Percentiles rank a stretch among this genome's conserved stretches.
phyloP scores from a whole-genome alignment of 176 grass and related monocot genomes.

The Hsuehochloa calcarea region DNA sequence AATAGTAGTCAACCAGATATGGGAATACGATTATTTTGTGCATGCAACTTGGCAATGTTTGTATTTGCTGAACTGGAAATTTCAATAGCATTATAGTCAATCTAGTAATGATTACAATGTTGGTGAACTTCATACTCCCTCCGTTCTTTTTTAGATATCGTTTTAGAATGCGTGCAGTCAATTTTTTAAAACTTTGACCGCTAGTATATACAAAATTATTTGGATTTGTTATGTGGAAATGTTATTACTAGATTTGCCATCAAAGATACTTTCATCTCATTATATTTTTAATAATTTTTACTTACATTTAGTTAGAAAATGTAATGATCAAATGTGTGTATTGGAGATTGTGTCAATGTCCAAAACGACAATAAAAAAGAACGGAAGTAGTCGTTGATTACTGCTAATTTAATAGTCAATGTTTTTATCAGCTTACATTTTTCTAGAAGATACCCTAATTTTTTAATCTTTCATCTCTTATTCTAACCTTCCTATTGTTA shows the following conservation, averaged over 20 bases:
- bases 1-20: neutral
- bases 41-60: neutral
- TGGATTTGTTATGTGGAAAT: too few relatives aligned
- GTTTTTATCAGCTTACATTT: neutral
- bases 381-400: neutral
- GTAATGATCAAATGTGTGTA: too few relatives aligned
- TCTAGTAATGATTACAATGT: neutral
- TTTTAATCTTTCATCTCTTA: neutral
- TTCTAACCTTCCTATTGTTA: neutral
- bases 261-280: too few relatives aligned
- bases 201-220: too few relatives aligned
- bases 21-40: neutral
- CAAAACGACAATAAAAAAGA: too few relatives aligned
- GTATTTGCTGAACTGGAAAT: neutral
- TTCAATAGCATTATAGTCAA: neutral
- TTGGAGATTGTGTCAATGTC: too few relatives aligned
- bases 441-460: neutral
- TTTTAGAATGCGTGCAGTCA: too few relatives aligned
- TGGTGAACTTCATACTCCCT: neutral
- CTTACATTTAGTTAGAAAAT: too few relatives aligned
- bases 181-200: too few relatives aligned
- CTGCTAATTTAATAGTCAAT: neutral
- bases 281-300: too few relatives aligned
- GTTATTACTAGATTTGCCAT: too few relatives aligned
- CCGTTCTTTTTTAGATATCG: too few relatives aligned